Base-by-base conservation (phyloP, 257 asterid species). In the Solanum pimpinellifolium region DNA sequence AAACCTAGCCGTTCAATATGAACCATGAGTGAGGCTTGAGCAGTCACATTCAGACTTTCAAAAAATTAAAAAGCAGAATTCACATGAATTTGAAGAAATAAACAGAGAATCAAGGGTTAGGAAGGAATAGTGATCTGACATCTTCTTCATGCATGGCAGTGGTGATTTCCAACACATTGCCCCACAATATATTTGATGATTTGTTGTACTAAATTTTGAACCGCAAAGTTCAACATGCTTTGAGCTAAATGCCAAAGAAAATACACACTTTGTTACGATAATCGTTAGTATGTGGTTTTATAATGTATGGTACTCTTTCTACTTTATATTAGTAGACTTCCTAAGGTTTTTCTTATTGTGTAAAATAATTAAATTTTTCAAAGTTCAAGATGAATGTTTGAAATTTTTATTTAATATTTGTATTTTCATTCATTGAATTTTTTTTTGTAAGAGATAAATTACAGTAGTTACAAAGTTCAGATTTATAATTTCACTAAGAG, bases 201-300 rank as follows among this genome's bases (percentile, higher is more conserved):
- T 76, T 37, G 35, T n/a, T 25, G 60, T 76, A 42, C 83, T 42
- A 42, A 23, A 77, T 77, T 77, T 77, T 77, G 83, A 76, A 76
- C 83, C 60, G 39, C 37, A 13, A 77, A 75, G 6, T 52, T 52
- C 62, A 52, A 16, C 62, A 52, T 52, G 62, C 11, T 56, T 18
- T 56, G 65, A 18, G 65, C 65, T 56, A 7, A 7, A 56, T 56
- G n/a, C 65, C 7, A 56, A 4, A 56, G 65, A 56, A 56, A 11
- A 2, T 18, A 7, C 20, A 56, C n/a, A 18, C 65, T 56, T 56
- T 52, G n/a, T 18, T 52, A 52, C n/a, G 11, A 52, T 18, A 1
- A 52, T 52, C n/a, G 4, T 52, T 18, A 18, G 2, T 29, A 2
- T 6, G 20, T 18, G 20, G 2, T 56, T 56, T 56, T 56, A 56